phyloP scores from a whole-genome alignment of 2,329 filamentous ascomycete species.

The Ophiostoma angusticollis region DNA sequence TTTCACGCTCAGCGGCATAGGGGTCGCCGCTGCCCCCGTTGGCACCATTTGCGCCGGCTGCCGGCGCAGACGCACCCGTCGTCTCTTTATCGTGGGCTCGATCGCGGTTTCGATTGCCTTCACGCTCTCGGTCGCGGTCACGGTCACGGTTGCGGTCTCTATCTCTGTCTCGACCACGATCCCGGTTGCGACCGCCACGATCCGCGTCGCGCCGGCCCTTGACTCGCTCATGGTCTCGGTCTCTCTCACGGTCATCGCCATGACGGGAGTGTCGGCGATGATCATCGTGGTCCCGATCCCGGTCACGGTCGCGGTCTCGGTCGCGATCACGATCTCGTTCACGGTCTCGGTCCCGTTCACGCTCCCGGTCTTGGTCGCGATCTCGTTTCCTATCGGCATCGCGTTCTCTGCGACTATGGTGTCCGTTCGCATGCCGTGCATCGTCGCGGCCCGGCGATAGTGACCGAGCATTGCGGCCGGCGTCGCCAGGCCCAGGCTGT shows the following conservation, averaged over 20 bases:
- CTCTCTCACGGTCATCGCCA: constrained; percentile 6
- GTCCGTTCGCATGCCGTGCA: constrained; percentile 2
- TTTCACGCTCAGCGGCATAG: constrained; percentile 59
- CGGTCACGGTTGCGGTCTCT: constrained; percentile 2
- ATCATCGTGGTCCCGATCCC: neutral
- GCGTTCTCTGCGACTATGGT: constrained; percentile 9
- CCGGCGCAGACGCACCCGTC: constrained; percentile 19
- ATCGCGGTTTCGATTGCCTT: constrained; percentile 17
- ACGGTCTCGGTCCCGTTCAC: constrained; percentile 2
- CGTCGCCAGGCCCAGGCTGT: neutral
- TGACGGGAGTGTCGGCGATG: constrained; percentile 5
- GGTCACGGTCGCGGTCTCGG: constrained; percentile 16
- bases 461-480: constrained; percentile 4
- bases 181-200: constrained; percentile 20
- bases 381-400: constrained; percentile 19
- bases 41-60: constrained; percentile 6
- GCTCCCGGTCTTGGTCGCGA: constrained; percentile 19
- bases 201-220: constrained; percentile 20
- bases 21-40: constrained; percentile 31
- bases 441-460: constrained; percentile 8
- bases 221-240: constrained; percentile 3
- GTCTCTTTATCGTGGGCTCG: constrained; percentile 4
- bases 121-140: constrained; percentile 6
- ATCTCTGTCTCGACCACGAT: constrained; percentile 5
- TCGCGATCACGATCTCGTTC: constrained; percentile 11